Percentiles rank a stretch among this genome's conserved stretches.
These are phyloP conservation scores for Pestalotiopsis sp. DNA, from an alignment of 2,329 filamentous ascomycete species.

Conservation along the genomic window DNA sequence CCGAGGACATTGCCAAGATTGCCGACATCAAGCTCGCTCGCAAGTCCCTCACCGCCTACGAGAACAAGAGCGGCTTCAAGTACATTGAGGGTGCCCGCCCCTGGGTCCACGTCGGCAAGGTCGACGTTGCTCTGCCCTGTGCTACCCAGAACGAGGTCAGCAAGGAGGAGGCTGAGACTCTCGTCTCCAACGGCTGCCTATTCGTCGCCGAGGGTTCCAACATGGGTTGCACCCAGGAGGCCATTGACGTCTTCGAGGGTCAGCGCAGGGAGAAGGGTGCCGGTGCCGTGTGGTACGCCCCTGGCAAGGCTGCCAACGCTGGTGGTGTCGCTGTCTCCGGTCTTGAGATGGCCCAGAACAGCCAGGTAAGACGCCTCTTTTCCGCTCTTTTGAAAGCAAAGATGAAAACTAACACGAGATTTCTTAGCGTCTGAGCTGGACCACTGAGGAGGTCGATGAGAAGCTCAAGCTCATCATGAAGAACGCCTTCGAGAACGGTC, in stretches of 20 bases:
- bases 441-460: constrained; percentile 83
- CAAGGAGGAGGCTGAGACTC: constrained; percentile 82
- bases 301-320: constrained; percentile 95
- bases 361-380: constrained; percentile 38
- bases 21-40: constrained; percentile 85
- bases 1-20: constrained; percentile 78
- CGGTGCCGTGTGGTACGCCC: constrained; percentile 88
- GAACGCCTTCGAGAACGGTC: constrained; percentile 85
- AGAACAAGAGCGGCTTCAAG: constrained; percentile 65
- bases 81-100: constrained; percentile 87
- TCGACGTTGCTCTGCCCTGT: constrained; percentile 89
- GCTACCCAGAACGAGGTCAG: constrained; percentile 98
- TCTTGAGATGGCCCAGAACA: constrained; percentile 99
- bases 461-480: constrained; percentile 96
- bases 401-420: neutral
- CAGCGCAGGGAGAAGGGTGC: constrained; percentile 70
- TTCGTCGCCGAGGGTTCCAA: constrained; percentile 97
- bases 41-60: constrained; percentile 76
- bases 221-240: constrained; percentile 97
- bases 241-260: constrained; percentile 90
- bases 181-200: constrained; percentile 74
- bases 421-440: constrained; percentile 75
- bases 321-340: constrained; percentile 97
- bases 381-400: neutral
- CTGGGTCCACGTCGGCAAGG: constrained; percentile 85